A percentile compares a stretch with the other conserved stretches of the same genome.
Conservation (phyloP, 176 grass and related monocot genomes). For the sorghum (Sorghum bicolor) region Sorghum_bicolor_NCBIv3 NC_012875.2:56265501-56266000, state of each 20-base stretch:
- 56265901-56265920: slow-evolving; percentile 35
- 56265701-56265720: slow-evolving; percentile 41
- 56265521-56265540: slow-evolving; percentile 61
- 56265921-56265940: slow-evolving; percentile 45
- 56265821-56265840: slow-evolving; percentile 45
- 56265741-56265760: slow-evolving; percentile 48
- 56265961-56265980: slow-evolving; percentile 45
- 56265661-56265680: slow-evolving; percentile 50
- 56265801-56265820: slow-evolving; percentile 33
- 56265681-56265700: slow-evolving; percentile 31
- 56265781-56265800: slow-evolving; percentile 44
- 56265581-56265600: slow-evolving; percentile 55
- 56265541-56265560: slow-evolving; percentile 69
- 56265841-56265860: slow-evolving; percentile 40
- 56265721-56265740: slow-evolving; percentile 47
- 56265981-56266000: slow-evolving; percentile 50
- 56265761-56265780: slow-evolving; percentile 36
- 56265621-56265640: slow-evolving; percentile 48
- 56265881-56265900: slow-evolving; percentile 45
- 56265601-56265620: slow-evolving; percentile 48
- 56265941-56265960: slow-evolving; percentile 58
- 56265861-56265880: slow-evolving; percentile 49
- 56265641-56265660: slow-evolving; percentile 35
- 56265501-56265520: slow-evolving; percentile 46
- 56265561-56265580: slow-evolving; percentile 46